Conservation (phyloP, 169 alveolate species). For the Eimeria necatrix region DNA sequence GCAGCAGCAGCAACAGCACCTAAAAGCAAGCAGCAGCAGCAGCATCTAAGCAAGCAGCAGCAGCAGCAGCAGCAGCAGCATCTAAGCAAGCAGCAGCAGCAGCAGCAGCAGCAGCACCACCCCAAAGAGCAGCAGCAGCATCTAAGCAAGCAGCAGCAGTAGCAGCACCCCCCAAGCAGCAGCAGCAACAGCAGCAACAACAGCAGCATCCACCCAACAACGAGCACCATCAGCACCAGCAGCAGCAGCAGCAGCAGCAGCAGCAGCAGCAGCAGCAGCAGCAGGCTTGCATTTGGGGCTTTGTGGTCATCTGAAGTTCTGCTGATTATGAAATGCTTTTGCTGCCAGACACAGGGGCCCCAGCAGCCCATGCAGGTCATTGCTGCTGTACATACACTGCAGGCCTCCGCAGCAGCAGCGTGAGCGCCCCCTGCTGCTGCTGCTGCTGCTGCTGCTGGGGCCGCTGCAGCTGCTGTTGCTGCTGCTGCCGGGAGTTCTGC, state of each 20-base stretch:
- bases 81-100: no score
- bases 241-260: not conserved
- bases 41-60: no score
- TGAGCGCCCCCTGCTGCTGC: conserved; percentile 25
- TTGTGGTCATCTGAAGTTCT: not conserved
- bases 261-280: not conserved
- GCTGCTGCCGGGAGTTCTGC: not conserved
- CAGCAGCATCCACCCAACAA: not conserved
- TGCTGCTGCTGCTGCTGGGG: conserved; percentile 56
- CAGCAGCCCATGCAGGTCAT: not conserved
- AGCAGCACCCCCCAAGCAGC: no score
- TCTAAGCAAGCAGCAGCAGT: not conserved
- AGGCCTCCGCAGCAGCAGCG: not conserved
- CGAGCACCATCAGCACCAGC: not conserved
- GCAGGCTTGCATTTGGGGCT: no score
- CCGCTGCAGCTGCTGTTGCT: conserved; percentile 35
- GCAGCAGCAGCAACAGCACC: no score
- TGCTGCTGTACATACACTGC: not conserved
- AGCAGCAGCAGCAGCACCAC: not conserved
- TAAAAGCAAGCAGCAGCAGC: no score
- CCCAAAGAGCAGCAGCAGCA: not conserved
- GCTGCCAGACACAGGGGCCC: not conserved
- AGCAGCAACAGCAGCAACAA: no score
- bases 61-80: no score
- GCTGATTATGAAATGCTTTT: not conserved